Conservation (phyloP, 23 red algal species). For the Gracilariopsis chorda region DNA sequence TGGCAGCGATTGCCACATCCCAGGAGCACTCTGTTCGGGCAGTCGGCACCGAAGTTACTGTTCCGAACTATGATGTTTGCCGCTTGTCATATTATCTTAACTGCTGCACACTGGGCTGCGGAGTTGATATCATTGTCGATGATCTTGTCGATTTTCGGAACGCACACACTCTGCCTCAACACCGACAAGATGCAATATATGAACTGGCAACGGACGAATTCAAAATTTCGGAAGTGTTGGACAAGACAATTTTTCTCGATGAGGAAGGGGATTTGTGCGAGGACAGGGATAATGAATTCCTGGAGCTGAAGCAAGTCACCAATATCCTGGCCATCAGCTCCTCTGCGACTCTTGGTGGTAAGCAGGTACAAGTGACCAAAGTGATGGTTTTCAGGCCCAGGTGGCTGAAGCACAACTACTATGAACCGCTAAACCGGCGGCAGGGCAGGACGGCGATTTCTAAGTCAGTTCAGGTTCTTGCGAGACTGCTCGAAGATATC, state of each 20-base stretch:
- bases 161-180: neutral
- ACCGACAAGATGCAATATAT: neutral
- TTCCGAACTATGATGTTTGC: neutral
- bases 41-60: neutral
- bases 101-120: neutral
- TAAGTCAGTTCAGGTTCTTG: neutral
- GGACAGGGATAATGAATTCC: neutral
- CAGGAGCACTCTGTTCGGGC: neutral
- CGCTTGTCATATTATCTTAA: neutral
- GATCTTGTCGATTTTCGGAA: neutral
- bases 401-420: neutral
- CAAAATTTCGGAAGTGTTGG: neutral
- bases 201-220: neutral
- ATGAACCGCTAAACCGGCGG: neutral
- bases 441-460: neutral
- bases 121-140: constrained; percentile 14
- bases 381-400: neutral
- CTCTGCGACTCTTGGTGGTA: neutral
- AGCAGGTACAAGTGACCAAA: neutral
- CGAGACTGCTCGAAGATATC: neutral
- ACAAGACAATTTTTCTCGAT: constrained; percentile 5
- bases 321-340: neutral
- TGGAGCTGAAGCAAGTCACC: neutral
- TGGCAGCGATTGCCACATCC: neutral
- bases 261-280: neutral